These are phyloP conservation scores for Macrophomina phaseolina DNA, from an alignment of 2,329 filamentous ascomycete genomes.

Conservation along the genomic window DNA sequence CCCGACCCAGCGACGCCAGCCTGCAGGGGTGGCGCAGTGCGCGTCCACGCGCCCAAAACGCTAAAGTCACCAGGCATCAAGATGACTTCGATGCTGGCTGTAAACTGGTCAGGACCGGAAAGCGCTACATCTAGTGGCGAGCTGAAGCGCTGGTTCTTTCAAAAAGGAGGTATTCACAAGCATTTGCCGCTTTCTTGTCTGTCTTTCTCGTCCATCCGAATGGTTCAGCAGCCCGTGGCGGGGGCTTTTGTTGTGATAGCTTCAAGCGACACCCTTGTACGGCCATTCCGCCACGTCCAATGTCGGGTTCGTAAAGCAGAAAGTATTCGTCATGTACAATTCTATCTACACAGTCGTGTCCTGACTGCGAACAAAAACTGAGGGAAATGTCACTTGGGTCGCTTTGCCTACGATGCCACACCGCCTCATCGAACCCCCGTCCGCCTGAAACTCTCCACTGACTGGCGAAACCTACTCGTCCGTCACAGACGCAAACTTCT, in stretches of 20 bases:
- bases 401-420: conserved; percentile 3
- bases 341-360: conserved; percentile 18
- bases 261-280: too few species aligned
- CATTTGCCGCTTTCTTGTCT: too few species aligned
- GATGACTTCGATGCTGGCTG: too few species aligned
- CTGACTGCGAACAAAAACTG: conserved; percentile 14
- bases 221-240: too few species aligned
- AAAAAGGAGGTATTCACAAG: too few species aligned
- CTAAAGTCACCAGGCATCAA: conserved; percentile 14
- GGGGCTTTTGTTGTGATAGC: too few species aligned
- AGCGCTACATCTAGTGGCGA: too few species aligned
- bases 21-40: conserved; percentile 20
- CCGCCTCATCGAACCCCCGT: conserved; percentile 10
- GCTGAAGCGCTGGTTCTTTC: too few species aligned
- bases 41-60: conserved; percentile 4
- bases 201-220: too few species aligned
- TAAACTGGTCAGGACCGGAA: too few species aligned
- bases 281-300: not conserved
- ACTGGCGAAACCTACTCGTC: conserved; percentile 72
- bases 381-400: not conserved
- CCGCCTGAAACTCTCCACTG: conserved; percentile 13
- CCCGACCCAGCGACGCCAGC: conserved; percentile 18
- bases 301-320: too few species aligned
- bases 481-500: conserved; percentile 95
- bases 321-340: conserved; percentile 17